A percentile compares a stretch with the other conserved stretches of the same genome.
phyloP scores from a whole-genome alignment of 2,329 filamentous ascomycete species.

The Penicillium sp. region DNA sequence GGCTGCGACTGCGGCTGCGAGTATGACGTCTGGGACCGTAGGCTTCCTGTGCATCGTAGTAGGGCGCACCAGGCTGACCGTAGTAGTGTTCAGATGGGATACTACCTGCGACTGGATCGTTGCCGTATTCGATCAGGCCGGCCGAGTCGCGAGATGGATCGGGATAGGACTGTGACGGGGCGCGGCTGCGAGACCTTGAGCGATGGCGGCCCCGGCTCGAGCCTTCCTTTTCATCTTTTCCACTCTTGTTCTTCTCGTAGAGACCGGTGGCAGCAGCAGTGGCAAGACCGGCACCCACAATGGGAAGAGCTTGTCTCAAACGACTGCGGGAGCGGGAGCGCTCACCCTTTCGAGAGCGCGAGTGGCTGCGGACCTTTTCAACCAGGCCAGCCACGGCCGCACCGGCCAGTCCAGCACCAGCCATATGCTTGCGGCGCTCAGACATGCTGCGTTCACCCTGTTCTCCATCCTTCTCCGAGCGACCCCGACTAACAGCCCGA shows the following conservation, averaged over 20 bases:
- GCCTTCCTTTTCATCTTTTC: conserved; percentile 55
- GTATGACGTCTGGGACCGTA: conserved; percentile 48
- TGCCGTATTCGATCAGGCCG: conserved; percentile 64
- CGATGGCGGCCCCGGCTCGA: conserved; percentile 40
- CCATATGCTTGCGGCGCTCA: conserved; percentile 59
- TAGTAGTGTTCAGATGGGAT: conserved; percentile 50
- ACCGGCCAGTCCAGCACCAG: conserved; percentile 61
- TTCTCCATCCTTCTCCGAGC: conserved; percentile 18
- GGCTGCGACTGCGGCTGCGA: conserved; percentile 42
- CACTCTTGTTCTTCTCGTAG: conserved; percentile 63
- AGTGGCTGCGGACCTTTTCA: conserved; percentile 58
- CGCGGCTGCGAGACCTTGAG: conserved; percentile 49
- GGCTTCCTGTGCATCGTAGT: conserved; percentile 47
- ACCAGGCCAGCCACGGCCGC: conserved; percentile 63
- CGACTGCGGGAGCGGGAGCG: conserved; percentile 56
- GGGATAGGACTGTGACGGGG: conserved; percentile 42
- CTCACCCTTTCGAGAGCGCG: conserved; percentile 52
- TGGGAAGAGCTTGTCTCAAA: conserved; percentile 57
- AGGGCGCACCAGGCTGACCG: conserved; percentile 40
- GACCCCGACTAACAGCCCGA: conserved; percentile 36
- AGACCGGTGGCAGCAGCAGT: conserved; percentile 62
- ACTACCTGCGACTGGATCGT: conserved; percentile 61
- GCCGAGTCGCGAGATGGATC: conserved; percentile 46
- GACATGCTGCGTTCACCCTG: conserved; percentile 38
- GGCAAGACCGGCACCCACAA: conserved; percentile 61